Percentiles rank a stretch among this genome's conserved stretches.
Conservation (phyloP, 306 rosid species). For the Cucurbita maxima region DNA sequence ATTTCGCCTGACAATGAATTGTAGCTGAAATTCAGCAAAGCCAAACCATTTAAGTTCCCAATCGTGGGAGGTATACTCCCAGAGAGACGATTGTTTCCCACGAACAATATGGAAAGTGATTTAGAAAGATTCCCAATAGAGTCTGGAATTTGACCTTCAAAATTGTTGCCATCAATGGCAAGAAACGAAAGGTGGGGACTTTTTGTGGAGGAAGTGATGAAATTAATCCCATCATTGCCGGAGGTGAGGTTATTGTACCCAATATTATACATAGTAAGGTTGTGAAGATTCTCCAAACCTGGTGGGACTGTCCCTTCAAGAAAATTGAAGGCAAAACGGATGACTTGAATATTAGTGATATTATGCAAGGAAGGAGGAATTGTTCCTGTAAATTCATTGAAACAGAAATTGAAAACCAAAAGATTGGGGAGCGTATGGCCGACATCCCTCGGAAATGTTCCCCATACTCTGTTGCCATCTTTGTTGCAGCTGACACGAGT, state of each 20-base stretch:
- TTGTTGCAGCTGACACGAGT: conserved; percentile 42
- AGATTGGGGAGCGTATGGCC: conserved; percentile 48
- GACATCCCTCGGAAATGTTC: conserved; percentile 44
- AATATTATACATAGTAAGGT: conserved; percentile 41
- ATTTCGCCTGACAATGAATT: conserved; percentile 45
- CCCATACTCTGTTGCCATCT: conserved; percentile 35
- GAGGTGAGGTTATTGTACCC: conserved; percentile 35
- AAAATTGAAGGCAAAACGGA: conserved; percentile 30
- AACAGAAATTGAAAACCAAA: conserved; percentile 29
- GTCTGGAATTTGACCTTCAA: conserved; percentile 50
- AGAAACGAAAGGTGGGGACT: conserved; percentile 35
- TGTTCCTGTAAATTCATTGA: conserved; percentile 40
- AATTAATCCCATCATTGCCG: conserved; percentile 26
- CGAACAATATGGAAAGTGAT: conserved; percentile 25
- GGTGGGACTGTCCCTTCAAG: conserved; percentile 58
- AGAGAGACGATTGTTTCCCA: conserved; percentile 45
- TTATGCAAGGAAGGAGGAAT: conserved; percentile 68
- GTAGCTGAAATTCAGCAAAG: conserved; percentile 36
- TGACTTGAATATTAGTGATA: conserved; percentile 32
- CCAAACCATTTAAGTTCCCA: conserved; percentile 31
- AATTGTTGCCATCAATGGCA: conserved; percentile 33
- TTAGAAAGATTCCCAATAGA: conserved; percentile 57
- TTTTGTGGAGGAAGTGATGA: conserved; percentile 38
- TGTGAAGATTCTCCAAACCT: conserved; percentile 54
- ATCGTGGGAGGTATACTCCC: conserved; percentile 50